phyloP scores from a whole-genome alignment of 148 eudicot species.

The Camellia sinensis region DNA sequence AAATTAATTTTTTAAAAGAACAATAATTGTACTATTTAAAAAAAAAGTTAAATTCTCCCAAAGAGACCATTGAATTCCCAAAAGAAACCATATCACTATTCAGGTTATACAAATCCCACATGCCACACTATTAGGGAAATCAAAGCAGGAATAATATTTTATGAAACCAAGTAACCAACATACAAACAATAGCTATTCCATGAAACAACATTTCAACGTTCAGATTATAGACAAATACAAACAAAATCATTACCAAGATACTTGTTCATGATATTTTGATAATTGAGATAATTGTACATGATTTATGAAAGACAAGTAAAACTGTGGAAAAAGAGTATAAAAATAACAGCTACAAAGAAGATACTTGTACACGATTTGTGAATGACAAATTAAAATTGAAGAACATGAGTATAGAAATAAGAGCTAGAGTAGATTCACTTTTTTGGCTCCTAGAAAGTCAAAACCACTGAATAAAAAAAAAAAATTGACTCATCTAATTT shows the following conservation, averaged over 20 bases:
- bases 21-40: no score
- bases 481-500: neutral
- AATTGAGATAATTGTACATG: neutral
- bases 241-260: neutral
- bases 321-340: neutral
- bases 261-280: neutral
- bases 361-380: neutral
- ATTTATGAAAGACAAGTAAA: neutral
- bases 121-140: neutral
- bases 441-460: neutral
- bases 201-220: neutral
- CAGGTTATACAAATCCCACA: neutral
- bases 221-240: slow-evolving; percentile 3
- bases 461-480: no score
- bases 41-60: no score
- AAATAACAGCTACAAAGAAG: neutral
- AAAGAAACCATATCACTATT: neutral
- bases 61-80: no score
- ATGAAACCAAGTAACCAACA: neutral
- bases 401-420: neutral
- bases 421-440: neutral
- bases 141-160: neutral
- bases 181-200: neutral
- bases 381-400: neutral
- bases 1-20: no score